Evolutionary conservation across 495 filamentous ascomycete genomes (phyloP).

Genomic region (Penicillium goetzii): DNA sequence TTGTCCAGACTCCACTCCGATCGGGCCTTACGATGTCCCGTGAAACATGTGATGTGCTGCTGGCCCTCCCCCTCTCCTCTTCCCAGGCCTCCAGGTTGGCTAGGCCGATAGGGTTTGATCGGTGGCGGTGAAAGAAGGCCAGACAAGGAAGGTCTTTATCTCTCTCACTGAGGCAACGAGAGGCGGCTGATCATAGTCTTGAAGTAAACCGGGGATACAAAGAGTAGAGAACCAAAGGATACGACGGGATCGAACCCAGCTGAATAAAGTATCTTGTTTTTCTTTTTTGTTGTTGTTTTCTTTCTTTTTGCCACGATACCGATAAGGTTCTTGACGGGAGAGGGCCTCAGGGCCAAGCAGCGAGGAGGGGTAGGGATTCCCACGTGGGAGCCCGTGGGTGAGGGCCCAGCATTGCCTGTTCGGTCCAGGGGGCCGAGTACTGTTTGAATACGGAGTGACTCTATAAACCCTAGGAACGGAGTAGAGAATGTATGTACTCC

Average conservation of each 20-base stretch:
- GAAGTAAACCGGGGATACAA: not conserved
- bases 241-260: constrained; percentile 2
- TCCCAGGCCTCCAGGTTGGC: not conserved
- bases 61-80: too few relatives aligned
- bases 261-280: not conserved
- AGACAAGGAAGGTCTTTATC: not conserved
- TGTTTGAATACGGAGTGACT: not conserved
- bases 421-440: constrained; percentile 16
- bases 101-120: constrained; percentile 13
- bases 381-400: constrained; percentile 23
- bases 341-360: not conserved
- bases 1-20: constrained; percentile 13
- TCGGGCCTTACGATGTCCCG: constrained; percentile 6
- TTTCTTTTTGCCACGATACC: constrained; percentile 13
- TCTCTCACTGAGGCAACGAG: not conserved
- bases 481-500: not conserved
- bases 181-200: not conserved
- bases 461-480: not conserved
- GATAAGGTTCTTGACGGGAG: constrained; percentile 25
- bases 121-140: not conserved
- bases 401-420: constrained; percentile 19
- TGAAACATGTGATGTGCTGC: constrained; percentile 20
- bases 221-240: not conserved
- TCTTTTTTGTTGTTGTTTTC: not conserved
- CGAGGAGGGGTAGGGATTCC: constrained; percentile 20